A percentile compares a stretch with the other conserved stretches of the same genome.
These are phyloP conservation scores for Zymoseptoria crescenta DNA, from an alignment of 2,329 filamentous ascomycete genomes.

Conservation along the genomic window DNA sequence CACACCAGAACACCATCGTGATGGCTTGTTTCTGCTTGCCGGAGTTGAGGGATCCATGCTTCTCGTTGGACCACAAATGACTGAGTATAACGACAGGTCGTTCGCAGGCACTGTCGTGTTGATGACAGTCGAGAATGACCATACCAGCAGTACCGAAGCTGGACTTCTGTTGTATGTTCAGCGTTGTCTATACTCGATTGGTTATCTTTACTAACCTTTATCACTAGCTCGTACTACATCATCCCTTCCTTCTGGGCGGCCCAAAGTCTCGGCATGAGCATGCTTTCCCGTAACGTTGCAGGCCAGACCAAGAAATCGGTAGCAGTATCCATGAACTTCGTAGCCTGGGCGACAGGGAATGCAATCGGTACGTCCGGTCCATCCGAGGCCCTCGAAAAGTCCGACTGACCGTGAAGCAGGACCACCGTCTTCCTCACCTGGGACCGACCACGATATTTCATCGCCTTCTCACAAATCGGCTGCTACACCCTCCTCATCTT, in stretches of 20 bases:
- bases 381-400: background rate
- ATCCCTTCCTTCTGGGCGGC: slow-evolving; percentile 71
- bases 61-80: background rate
- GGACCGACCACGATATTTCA: slow-evolving; percentile 59
- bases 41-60: slow-evolving; percentile 28
- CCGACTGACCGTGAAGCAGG: slow-evolving; percentile 28
- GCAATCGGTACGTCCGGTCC: slow-evolving; percentile 46
- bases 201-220: background rate
- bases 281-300: slow-evolving; percentile 51
- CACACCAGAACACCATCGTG: slow-evolving; percentile 57
- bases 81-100: slow-evolving; percentile 39
- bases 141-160: slow-evolving; percentile 49
- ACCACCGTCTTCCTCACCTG: slow-evolving; percentile 56
- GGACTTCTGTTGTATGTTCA: slow-evolving; percentile 52
- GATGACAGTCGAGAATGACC: slow-evolving; percentile 57
- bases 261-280: slow-evolving; percentile 23
- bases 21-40: slow-evolving; percentile 62
- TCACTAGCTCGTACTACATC: slow-evolving; percentile 58
- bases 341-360: slow-evolving; percentile 62
- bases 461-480: slow-evolving; percentile 61
- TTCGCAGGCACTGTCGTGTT: slow-evolving; percentile 65
- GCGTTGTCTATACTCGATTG: background rate
- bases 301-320: slow-evolving; percentile 67
- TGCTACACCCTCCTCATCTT: slow-evolving; percentile 52
- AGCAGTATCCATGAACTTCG: slow-evolving; percentile 61